Conservation (phyloP, 1,284 basidiomycete species). For the Rhodotorula sp. region DNA sequence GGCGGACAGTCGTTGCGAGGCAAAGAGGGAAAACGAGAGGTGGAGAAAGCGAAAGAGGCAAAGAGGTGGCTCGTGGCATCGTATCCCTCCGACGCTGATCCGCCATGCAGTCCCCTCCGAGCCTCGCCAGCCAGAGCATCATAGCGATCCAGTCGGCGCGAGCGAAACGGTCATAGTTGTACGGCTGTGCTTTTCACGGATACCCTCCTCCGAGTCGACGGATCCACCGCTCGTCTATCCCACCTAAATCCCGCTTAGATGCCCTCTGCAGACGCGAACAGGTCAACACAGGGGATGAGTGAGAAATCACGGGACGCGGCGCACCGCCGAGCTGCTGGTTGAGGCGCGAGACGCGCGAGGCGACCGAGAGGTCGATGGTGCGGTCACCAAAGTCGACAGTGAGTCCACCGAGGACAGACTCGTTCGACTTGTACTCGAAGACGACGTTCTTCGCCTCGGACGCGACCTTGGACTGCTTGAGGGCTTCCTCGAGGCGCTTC, state of each 20-base stretch:
- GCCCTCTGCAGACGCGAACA: conserved; percentile 8
- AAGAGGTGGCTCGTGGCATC: no score
- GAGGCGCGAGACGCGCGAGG: conserved; percentile 88
- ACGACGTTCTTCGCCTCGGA: conserved; percentile 80
- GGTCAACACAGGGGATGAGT: no score
- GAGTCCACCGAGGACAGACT: conserved; percentile 75
- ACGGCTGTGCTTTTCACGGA: background rate
- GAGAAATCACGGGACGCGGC: background rate
- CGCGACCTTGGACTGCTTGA: conserved; percentile 80
- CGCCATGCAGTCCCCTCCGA: no score
- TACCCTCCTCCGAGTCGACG: background rate
- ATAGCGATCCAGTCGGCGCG: no score
- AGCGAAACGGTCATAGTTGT: no score
- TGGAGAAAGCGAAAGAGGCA: no score
- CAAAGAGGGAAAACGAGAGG: no score
- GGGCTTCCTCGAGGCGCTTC: conserved; percentile 70
- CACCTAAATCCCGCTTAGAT: conserved; percentile 8
- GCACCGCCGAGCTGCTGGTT: conserved; percentile 70
- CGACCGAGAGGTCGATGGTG: conserved; percentile 92
- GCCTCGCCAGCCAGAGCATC: no score
- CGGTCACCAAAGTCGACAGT: conserved; percentile 97
- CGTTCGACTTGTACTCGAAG: conserved; percentile 87
- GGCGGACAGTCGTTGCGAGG: no score
- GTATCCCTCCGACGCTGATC: no score
- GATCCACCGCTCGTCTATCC: background rate